Percentiles rank a stretch among this genome's conserved stretches.
Evolutionary conservation across 1,139 yeast species (phyloP).

Genomic region (Meyerozyma athensensis): DNA sequence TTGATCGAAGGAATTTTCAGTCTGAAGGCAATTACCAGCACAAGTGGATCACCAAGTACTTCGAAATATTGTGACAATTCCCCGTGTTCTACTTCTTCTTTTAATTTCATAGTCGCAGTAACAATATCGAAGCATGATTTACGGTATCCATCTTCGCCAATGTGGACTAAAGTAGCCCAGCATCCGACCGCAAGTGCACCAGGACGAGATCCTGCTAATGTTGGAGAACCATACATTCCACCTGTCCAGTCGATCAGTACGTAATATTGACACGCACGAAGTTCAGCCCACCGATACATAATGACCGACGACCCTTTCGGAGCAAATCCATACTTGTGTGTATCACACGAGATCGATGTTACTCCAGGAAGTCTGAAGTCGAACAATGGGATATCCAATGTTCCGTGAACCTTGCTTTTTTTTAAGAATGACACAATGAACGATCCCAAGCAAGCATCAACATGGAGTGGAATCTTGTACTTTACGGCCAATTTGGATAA

Average conservation of each 20-base stretch:
- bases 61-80: constrained; percentile 41
- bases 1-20: constrained; percentile 42
- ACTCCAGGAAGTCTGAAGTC: constrained; percentile 91
- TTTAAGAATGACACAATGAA: constrained; percentile 80
- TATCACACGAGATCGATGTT: constrained; percentile 96
- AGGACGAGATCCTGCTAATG: constrained; percentile 94
- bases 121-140: constrained; percentile 66
- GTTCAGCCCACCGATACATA: constrained; percentile 68
- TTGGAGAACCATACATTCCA: constrained; percentile 94
- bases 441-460: constrained; percentile 94
- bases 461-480: constrained; percentile 77
- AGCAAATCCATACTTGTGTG: constrained; percentile 97
- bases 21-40: constrained; percentile 76
- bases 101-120: constrained; percentile 55
- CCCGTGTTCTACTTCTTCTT: constrained; percentile 43
- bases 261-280: constrained; percentile 81
- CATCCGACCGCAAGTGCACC: constrained; percentile 97
- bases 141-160: constrained; percentile 78
- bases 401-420: constrained; percentile 52
- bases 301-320: constrained; percentile 94
- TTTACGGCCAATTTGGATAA: constrained; percentile 62
- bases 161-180: constrained; percentile 84
- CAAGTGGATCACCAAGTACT: constrained; percentile 79
- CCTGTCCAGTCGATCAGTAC: constrained; percentile 86
- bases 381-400: constrained; percentile 50